A percentile compares a stretch with the other conserved stretches of the same genome.
These are phyloP conservation scores for Candida krabiensis DNA, from an alignment of 805 yeast species.

Conservation along the genomic window DNA sequence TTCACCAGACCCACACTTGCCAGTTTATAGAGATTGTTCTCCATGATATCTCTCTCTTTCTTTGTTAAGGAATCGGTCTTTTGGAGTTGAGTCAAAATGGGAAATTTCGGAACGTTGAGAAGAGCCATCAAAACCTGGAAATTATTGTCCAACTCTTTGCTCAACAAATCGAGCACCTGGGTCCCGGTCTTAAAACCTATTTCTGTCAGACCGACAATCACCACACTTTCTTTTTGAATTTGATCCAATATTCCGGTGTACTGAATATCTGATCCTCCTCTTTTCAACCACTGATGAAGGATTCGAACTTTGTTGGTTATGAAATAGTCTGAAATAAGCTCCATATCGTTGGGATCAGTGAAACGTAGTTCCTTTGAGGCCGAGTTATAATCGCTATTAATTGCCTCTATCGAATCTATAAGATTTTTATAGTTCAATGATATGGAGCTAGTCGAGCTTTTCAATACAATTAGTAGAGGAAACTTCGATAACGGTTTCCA, in stretches of 20 bases:
- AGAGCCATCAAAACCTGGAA: slow-evolving; percentile 20
- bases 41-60: slow-evolving; percentile 7
- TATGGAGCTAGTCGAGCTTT: slow-evolving; percentile 7
- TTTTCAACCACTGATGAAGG: slow-evolving; percentile 5
- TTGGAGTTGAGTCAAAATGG: slow-evolving; percentile 18
- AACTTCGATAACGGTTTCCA: slow-evolving; percentile 15
- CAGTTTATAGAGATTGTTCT: slow-evolving; percentile 22
- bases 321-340: slow-evolving; percentile 22
- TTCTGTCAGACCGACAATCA: slow-evolving; percentile 19
- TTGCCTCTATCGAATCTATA: slow-evolving; percentile 18
- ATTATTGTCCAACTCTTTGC: slow-evolving; percentile 1
- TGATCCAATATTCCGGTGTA: slow-evolving; percentile 1
- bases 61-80: slow-evolving; percentile 5
- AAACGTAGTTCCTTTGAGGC: neutral
- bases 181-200: slow-evolving; percentile 12
- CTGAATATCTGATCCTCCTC: neutral
- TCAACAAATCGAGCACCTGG: slow-evolving; percentile 11
- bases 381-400: slow-evolving; percentile 16
- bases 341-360: slow-evolving; percentile 23
- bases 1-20: slow-evolving; percentile 28
- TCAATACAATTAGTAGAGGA: slow-evolving; percentile 22
- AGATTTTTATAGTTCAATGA: slow-evolving; percentile 18
- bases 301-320: slow-evolving; percentile 11
- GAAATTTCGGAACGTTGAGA: slow-evolving; percentile 25
- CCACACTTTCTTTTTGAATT: slow-evolving; percentile 3